Percentiles rank a stretch among this genome's conserved stretches.
Evolutionary conservation across 805 yeast species (phyloP).

Genomic region (Ogataea dorogensis): DNA sequence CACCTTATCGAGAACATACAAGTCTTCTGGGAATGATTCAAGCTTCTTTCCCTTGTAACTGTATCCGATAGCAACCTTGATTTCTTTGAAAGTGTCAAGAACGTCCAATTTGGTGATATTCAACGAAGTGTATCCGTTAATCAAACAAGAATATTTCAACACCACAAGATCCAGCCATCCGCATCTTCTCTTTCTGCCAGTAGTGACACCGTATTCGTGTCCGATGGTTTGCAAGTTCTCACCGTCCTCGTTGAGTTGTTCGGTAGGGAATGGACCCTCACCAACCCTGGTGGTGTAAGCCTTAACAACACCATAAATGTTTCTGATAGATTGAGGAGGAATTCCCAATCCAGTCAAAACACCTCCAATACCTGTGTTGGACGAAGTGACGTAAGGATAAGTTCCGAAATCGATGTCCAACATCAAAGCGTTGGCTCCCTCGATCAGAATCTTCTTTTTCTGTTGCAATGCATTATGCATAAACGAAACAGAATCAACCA

Average conservation of each 20-base stretch:
- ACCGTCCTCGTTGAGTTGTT: constrained; percentile 85
- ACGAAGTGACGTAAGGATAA: constrained; percentile 94
- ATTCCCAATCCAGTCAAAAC: constrained; percentile 94
- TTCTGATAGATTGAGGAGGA: constrained; percentile 81
- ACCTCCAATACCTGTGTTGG: constrained; percentile 96
- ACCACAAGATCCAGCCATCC: constrained; percentile 99
- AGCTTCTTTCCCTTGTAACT: constrained; percentile 72
- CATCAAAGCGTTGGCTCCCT: constrained; percentile 98
- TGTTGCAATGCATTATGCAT: constrained; percentile 72
- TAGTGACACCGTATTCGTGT: constrained; percentile 96
- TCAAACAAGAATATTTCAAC: constrained; percentile 81
- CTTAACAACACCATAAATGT: constrained; percentile 93
- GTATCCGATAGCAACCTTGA: constrained; percentile 85
- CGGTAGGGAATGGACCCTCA: constrained; percentile 99
- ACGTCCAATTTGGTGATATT: constrained; percentile 97
- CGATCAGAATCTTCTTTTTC: constrained; percentile 86
- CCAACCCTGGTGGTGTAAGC: constrained; percentile 99
- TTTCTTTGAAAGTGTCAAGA: constrained; percentile 83
- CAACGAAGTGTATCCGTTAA: constrained; percentile 92
- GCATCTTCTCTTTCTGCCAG: constrained; percentile 98
- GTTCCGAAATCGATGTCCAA: constrained; percentile 97
- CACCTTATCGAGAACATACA: constrained; percentile 75
- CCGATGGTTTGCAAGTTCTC: constrained; percentile 87
- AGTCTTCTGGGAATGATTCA: constrained; percentile 89
- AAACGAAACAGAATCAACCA: constrained; percentile 86